These are phyloP conservation scores for Pelargonium fulgidum DNA, from an alignment of 441 rosid genomes.

Conservation along the genomic window DNA sequence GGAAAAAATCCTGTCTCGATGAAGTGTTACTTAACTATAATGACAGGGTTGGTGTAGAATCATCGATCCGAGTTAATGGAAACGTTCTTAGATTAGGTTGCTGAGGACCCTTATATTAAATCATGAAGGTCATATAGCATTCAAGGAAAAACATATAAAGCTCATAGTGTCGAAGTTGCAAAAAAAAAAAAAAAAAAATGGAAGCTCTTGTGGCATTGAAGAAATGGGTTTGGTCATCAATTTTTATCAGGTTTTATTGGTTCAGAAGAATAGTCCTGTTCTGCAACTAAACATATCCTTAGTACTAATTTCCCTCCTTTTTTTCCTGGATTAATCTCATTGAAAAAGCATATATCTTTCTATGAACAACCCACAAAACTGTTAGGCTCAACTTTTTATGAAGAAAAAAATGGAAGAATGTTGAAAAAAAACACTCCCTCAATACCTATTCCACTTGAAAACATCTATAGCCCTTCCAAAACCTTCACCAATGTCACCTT, in stretches of 20 bases:
- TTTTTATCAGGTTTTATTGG: neutral
- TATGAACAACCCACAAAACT: constrained; percentile 32
- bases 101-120: constrained; percentile 72
- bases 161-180: no score
- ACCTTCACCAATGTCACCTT: constrained; percentile 31
- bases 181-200: constrained; percentile 54
- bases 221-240: constrained; percentile 50
- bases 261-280: no score
- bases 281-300: no score
- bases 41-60: constrained; percentile 84
- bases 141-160: constrained; percentile 65
- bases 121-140: constrained; percentile 88
- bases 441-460: constrained; percentile 15
- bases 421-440: constrained; percentile 15
- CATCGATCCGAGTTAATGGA: constrained; percentile 91
- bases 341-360: constrained; percentile 26
- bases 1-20: constrained; percentile 49
- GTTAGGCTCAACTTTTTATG: constrained; percentile 39
- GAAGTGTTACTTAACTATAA: constrained; percentile 60
- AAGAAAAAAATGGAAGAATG: constrained; percentile 18
- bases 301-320: no score
- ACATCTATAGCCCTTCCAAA: constrained; percentile 7
- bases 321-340: neutral
- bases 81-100: constrained; percentile 73
- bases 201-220: constrained; percentile 84